These are phyloP conservation scores for Solanum pinnatisectum DNA, from an alignment of 257 asterid species.

Conservation along the genomic window DNA sequence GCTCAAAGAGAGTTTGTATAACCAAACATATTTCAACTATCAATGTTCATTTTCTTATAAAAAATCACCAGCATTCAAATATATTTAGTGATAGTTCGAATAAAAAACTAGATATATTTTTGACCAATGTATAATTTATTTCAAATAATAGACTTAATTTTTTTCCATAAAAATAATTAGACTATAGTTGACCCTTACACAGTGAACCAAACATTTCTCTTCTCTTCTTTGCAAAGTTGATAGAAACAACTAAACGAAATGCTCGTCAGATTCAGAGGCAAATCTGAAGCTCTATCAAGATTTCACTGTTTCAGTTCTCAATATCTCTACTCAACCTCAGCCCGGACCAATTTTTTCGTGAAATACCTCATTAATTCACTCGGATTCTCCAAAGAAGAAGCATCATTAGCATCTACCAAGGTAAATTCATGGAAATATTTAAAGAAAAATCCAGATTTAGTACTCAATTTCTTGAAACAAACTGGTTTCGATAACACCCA, in stretches of 20 bases:
- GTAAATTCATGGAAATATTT: neutral
- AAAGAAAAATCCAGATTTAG: neutral
- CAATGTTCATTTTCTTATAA: neutral
- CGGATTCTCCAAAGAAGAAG: conserved; percentile 1
- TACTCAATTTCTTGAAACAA: conserved; percentile 1
- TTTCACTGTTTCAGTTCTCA: neutral
- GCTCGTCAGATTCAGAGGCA: neutral
- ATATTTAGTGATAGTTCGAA: no score
- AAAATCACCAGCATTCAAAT: neutral
- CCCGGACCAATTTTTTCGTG: neutral
- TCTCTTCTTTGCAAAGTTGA: neutral
- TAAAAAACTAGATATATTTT: no score
- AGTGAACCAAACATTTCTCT: neutral
- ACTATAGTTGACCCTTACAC: neutral
- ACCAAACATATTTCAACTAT: no score
- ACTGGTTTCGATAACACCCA: neutral
- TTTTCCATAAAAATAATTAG: no score
- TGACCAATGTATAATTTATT: neutral
- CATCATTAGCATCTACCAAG: neutral
- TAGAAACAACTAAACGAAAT: neutral
- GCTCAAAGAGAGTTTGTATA: no score
- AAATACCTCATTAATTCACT: neutral
- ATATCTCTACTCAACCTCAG: neutral
- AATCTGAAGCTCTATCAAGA: neutral
- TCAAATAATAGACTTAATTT: neutral